Conservation (phyloP, 805 yeast genomes). For the Wickerhamia fluorescens region DNA sequence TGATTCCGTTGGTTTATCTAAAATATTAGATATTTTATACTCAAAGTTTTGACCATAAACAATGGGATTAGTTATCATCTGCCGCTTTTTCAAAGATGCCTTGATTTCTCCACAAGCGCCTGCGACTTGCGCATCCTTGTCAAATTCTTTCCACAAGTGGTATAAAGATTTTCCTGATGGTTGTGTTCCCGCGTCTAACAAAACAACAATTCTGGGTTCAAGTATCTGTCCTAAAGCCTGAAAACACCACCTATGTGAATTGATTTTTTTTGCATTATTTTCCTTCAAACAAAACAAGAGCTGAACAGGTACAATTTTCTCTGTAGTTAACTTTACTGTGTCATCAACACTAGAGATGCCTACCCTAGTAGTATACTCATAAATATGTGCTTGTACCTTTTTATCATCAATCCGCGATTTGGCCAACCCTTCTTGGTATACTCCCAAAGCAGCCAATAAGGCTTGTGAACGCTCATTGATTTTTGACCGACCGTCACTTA, state of each 20-base stretch:
- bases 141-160: conserved; percentile 58
- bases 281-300: conserved; percentile 56
- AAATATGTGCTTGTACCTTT: conserved; percentile 57
- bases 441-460: conserved; percentile 56
- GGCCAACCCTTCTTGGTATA: conserved; percentile 61
- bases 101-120: conserved; percentile 72
- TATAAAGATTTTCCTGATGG: conserved; percentile 52
- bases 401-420: conserved; percentile 52
- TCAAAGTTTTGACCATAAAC: conserved; percentile 64
- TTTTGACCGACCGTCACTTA: conserved; percentile 60
- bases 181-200: conserved; percentile 60
- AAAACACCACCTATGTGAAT: conserved; percentile 65
- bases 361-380: conserved; percentile 59
- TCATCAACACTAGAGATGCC: conserved; percentile 42
- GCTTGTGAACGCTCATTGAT: conserved; percentile 59
- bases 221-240: conserved; percentile 54
- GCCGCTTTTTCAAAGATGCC: conserved; percentile 44
- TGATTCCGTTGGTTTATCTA: conserved; percentile 62
- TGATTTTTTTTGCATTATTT: conserved; percentile 56
- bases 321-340: conserved; percentile 45
- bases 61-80: conserved; percentile 48
- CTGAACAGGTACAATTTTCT: conserved; percentile 57
- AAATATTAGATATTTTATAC: conserved; percentile 59
- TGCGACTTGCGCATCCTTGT: conserved; percentile 51
- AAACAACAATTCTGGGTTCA: conserved; percentile 49